Evolutionary conservation across 352 stramenopile genomes (phyloP), one percentile per base, ranked within the genome.

Genomic region (Globisporangium radiosum): DNA sequence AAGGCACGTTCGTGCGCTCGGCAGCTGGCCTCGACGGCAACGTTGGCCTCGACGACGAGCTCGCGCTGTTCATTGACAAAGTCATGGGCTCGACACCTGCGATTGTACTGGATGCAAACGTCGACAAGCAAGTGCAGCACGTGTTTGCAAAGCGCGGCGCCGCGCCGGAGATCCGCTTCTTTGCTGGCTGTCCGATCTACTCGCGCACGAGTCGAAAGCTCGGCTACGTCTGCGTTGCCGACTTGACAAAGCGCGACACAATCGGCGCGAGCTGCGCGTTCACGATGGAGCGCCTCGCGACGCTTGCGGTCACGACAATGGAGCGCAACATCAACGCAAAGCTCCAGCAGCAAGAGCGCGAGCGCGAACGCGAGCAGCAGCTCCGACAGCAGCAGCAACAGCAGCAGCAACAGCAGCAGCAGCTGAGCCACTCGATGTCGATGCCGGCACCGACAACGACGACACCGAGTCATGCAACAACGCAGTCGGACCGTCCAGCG

Each of bases 221-320:
- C 14, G 83, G 83, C 5, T 90, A 88, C 63, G 74, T 92, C 17
- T 92, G 83, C 40, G 83, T 92, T 13, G 83, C 83, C 7, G 83
- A 92, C 64, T 68, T 78, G 15, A 73, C 74, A 58, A 90, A 90
- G 70, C 80, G 83, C n/a, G 78, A 89, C 53, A 83, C 75, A 33
- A 75, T 92, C 9, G 83, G 80, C 19, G 69, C 78, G 36, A 90
- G 75, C 57, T 87, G 75, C 55, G 76, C 81, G 8, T 90, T 88
- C 61, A 90, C 81, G 40, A 92, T 92, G 83, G 83, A 92, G 52
- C 67, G 81, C 4, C 76, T 92, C 10, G 83, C 83, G 40, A 85
- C 77, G 51, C 71, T 92, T 7, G 83, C 83, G 4, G 78, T 89
- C 55, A 88, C 79, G 8, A 90, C 80, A 1, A 87, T 92, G 80